Base-by-base conservation (phyloP, 495 filamentous ascomycete genomes). In the Delitschia confertaspora region DNA sequence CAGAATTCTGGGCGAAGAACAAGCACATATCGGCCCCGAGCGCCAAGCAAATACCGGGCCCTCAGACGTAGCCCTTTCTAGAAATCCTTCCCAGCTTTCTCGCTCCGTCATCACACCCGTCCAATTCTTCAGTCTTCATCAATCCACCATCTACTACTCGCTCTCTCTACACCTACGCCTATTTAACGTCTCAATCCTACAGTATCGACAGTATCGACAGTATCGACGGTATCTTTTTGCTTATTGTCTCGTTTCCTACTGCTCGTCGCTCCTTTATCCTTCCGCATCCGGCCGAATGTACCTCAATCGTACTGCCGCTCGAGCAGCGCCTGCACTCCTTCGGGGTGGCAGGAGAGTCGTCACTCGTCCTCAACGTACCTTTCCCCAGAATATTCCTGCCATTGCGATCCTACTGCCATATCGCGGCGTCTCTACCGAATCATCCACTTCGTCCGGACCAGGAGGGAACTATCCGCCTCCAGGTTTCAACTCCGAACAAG, bases 401-500 rank as follows among this genome's bases (percentile, higher is more conserved):
- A 60, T 65, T 46, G 62, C 62, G 20, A 59, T 67, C 8, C 47
- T 67, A 10, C 23, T 67, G 10, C 64, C 64, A n/a, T 48, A 33
- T 23, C 51, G 49, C 19, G 27, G 34, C 6, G 11, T 56, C 8
- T 71, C 76, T 14, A 96, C 91, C 38, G 82, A 88, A 45, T 78
- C 80, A 27, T 74, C 76, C 13, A 68, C 66, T 7, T 60, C 60
- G 9, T 37, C 62, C 19, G 68, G 73, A 36, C 68, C 72, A 25
- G 67, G 65, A 13, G 61, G 71, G 17, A 68, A 66, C 32, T 80
- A 77, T 13, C 91, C 91, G 24, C 89, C 91, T 34, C 91, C 91
- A 7, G 93, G 91, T 6, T 99, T 95, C 72, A 88, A 95, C 60
- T 68, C 85, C 11, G 79, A 93, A 58, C 66, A 85, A 63, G 91